These are phyloP conservation scores for Dissophora ornata DNA, from an alignment of 192 early-diverging fungal genomes.

Conservation along the genomic window DNA sequence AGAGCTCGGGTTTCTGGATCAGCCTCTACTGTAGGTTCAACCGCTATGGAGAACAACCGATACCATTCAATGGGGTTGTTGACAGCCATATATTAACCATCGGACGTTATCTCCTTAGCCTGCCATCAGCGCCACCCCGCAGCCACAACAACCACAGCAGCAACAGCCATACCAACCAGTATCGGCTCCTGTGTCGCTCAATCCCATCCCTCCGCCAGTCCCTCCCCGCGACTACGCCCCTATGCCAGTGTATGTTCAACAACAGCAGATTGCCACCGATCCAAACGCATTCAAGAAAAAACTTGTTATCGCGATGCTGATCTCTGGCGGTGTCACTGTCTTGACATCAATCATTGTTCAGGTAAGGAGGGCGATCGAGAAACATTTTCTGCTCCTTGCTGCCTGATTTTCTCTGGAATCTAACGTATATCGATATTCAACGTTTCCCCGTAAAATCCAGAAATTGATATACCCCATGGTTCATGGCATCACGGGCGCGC, in stretches of 20 bases:
- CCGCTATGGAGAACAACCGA: too few species aligned
- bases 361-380: constrained; percentile 18
- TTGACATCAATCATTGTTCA: constrained; percentile 35
- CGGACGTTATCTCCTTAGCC: constrained; percentile 1
- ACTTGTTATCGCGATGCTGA: constrained; percentile 41
- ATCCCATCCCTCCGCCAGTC: constrained; percentile 29
- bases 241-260: constrained; percentile 11
- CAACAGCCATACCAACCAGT: constrained; percentile 16
- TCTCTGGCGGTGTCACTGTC: constrained; percentile 43
- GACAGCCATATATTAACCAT: too few species aligned
- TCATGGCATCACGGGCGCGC: constrained; percentile 43
- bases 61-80: too few species aligned
- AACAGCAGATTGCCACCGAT: constrained; percentile 22
- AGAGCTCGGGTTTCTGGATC: constrained; percentile 42
- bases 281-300: constrained; percentile 50
- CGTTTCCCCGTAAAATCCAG: constrained; percentile 8
- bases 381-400: too few species aligned
- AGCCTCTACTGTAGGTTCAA: constrained; percentile 20
- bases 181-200: constrained; percentile 2
- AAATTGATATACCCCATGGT: constrained; percentile 50
- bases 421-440: too few species aligned
- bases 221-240: constrained; percentile 43
- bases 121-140: not conserved
- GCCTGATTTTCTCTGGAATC: too few species aligned
- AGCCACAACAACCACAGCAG: constrained; percentile 8